Evolutionary conservation across 176 grass and related monocot species (phyloP), one percentile per base, ranked within the genome.

Genomic region (Oryza longistaminata): DNA sequence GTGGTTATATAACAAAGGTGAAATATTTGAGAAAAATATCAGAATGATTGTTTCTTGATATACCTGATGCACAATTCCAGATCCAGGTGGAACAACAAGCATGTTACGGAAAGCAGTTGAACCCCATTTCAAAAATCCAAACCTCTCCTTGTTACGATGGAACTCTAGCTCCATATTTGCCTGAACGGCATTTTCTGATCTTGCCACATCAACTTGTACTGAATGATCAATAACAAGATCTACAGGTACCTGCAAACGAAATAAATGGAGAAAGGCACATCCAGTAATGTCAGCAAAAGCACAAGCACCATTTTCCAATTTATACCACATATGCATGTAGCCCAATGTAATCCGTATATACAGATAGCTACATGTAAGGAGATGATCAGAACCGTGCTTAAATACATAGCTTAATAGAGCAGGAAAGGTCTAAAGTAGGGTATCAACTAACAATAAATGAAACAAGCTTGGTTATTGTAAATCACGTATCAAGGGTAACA

Each of bases 51-150:
- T 16, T 78, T 53, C 33, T 82, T 24, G 70, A 68, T 26, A 67
- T 93, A 97, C 95, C 92, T 97, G 95, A 76, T 97, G 95, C 25
- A 97, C 95, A 88, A 97, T 97, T 75, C 95, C 95, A 81, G 95
- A 97, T 88, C 95, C 95, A 70, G 95, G 95, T 88, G 95, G 95
- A 73, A 97, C 92, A 86, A 97, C 92, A 91, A 97, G 95, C 95
- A 97, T 97, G 85, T 97, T 97, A n/a, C 71, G 85, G 83, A 97
- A 97, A 84, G 93, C 95, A 80, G 76, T 91, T 4, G 95, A 97
- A 45, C 95, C 95, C 95, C 95, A 97, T 88, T 95, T 97, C 82
- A 97, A 81, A 73, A 97, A 97, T 33, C 89, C 91, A 83, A 97
- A 97, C 34, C 95, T 76, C 73, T 97, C 95, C 80, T 92, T 97